Base-by-base conservation (phyloP, 768 basidiomycete genomes). In the Lepiota brunneoincarnata region DNA sequence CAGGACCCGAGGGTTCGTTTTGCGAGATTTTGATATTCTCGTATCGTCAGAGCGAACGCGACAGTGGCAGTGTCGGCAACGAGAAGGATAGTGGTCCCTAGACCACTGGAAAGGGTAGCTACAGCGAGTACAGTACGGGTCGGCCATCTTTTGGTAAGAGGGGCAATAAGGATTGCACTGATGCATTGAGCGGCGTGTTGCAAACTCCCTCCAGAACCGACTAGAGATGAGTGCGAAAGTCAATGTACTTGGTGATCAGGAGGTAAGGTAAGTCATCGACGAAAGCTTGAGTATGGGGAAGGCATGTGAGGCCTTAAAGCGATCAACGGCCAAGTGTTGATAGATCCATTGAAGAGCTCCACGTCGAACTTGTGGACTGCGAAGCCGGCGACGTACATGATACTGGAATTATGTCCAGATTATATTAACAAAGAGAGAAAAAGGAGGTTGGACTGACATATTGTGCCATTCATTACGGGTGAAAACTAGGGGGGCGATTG, bases 261-360 rank as follows among this genome's bases (percentile, higher is more conserved):
- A n/a, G n/a, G n/a, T n/a, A n/a, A n/a, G n/a, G n/a, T n/a, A n/a
- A n/a, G n/a, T n/a, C n/a, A n/a, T n/a, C n/a, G n/a, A n/a, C n/a
- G n/a, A n/a, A n/a, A n/a, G 44, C 64, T 24, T 46, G 69, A 68
- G 63, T 42, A 69, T 69, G n/a, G 66, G 60, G 49, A 68, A 69
- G 1, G 67, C 58, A 38, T 61, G 35, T 9, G 56, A 37, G 7
- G 62, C 45, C 14, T 63, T 59, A 57, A 70, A 70, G 40, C 69
- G 61, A 57, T 70, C 68, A n/a, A 65, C 67, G 24, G 68, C 69
- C 0, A 69, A 26, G 69, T 68, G 3, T 63, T 65, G 39, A 70
- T 69, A 7, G 68, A 69, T 10, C 69, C 69, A 35, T 70, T 70
- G 59, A 69, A 70, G 56, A 69, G 69, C 52, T 70, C 69, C 15